Conservation (phyloP, 2,329 filamentous ascomycete species). For the Cryphonectria parasitica region DNA sequence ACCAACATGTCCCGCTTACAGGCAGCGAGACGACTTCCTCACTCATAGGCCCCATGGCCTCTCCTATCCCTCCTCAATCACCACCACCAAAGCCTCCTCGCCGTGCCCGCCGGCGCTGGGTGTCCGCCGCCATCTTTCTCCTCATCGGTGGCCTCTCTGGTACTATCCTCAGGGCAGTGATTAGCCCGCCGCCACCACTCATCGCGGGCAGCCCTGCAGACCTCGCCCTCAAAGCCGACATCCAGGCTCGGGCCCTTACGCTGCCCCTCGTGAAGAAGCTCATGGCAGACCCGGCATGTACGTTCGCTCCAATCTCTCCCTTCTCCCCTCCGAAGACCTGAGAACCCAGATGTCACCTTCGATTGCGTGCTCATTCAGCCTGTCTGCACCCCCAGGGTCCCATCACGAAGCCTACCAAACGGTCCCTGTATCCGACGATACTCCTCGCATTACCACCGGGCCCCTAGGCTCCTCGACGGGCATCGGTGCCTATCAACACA, state of each 20-base stretch:
- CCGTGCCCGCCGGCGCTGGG: slow-evolving; percentile 33
- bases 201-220: slow-evolving; percentile 47
- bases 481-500: slow-evolving; percentile 56
- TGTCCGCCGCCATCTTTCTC: slow-evolving; percentile 43
- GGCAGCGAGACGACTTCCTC: not conserved
- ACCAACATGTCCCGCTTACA: not conserved
- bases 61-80: not conserved
- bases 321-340: no score
- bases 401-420: slow-evolving; percentile 25
- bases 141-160: slow-evolving; percentile 46
- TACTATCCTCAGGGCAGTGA: slow-evolving; percentile 42
- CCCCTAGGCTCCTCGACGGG: slow-evolving; percentile 47
- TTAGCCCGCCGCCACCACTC: slow-evolving; percentile 49
- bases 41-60: not conserved
- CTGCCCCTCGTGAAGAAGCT: slow-evolving; percentile 54
- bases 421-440: slow-evolving; percentile 3
- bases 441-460: slow-evolving; percentile 45
- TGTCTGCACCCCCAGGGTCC: slow-evolving; percentile 7
- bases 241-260: slow-evolving; percentile 47
- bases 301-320: slow-evolving; percentile 1
- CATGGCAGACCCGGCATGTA: slow-evolving; percentile 44
- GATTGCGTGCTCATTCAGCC: not conserved
- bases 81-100: slow-evolving; percentile 26
- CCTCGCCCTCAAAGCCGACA: slow-evolving; percentile 42
- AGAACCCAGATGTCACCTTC: not conserved